Evolutionary conservation across 257 asterid species (phyloP), one percentile per base, ranked within the genome.

Genomic region (Plantago major): DNA sequence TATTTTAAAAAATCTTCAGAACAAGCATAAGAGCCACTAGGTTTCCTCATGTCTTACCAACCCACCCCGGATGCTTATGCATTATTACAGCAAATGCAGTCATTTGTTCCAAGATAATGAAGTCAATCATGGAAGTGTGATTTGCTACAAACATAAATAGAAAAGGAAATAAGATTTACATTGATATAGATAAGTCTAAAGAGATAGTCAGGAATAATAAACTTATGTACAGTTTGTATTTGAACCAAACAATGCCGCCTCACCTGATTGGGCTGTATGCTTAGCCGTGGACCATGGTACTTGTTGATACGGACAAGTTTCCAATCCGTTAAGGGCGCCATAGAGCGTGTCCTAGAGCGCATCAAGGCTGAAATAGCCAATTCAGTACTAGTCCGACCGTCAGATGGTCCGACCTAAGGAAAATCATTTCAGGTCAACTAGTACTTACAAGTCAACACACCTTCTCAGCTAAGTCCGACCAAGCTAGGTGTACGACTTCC

Each of bases 21-120:
- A 28, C 38, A 42, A 75, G 55, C 55, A 22, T 16, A 46, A 62
- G 26, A 47, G 68, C 49, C 17, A 46, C 26, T 8, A 45, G 17
- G 67, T 48, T 8, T 55, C 55, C 30, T 67, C 45, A 28, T 11
- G 59, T 33, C 99, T 76, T 75, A 93, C 99, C 99, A 47, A 93
- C 99, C 99, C 99, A 93, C 26, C 99, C 99, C 55, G 99, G 99
- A 89, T 93, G 99, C 82, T 93, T 93, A 83, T 93, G 99, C 99
- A 93, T 93, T 56, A 93, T 93, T 68, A 89, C 99, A 58, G 97
- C 99, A 77, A 93, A 93, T 73, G 99, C 95, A 66, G 97, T 89
- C 99, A 93, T 89, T 84, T 93, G 99, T 69, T 93, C 99, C 71
- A 93, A 81, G 65, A 89, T 75, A 53, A 93, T 78, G 84, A 93